A percentile compares a stretch with the other conserved stretches of the same genome.
Conservation (phyloP, 192 early-diverging fungal genomes). For the Glomus cerebriforme region DNA sequence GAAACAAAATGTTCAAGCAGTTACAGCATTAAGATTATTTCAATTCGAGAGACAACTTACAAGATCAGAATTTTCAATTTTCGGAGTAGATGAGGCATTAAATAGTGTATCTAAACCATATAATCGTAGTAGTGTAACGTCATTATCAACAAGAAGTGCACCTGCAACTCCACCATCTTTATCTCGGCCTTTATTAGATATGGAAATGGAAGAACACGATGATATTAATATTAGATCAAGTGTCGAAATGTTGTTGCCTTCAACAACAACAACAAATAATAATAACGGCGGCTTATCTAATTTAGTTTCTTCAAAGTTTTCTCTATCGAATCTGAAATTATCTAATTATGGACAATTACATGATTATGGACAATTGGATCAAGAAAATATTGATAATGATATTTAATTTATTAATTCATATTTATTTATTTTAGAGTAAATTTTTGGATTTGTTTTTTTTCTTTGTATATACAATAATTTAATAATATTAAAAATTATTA, state of each 20-base stretch:
- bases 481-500: too few species aligned
- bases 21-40: conserved; percentile 51
- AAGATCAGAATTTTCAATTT: conserved; percentile 31
- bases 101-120: conserved; percentile 26
- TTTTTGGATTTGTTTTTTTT: background rate
- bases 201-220: background rate
- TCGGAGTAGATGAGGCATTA: conserved; percentile 30
- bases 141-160: background rate
- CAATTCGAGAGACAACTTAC: conserved; percentile 48
- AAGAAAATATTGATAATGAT: background rate
- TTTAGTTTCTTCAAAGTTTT: background rate
- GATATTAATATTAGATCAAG: background rate
- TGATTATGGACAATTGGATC: background rate
- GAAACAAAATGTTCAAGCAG: conserved; percentile 52
- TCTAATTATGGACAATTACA: background rate
- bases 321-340: background rate
- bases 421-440: background rate
- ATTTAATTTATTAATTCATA: background rate
- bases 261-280: background rate
- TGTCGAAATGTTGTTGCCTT: background rate
- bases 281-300: background rate
- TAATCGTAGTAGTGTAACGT: background rate
- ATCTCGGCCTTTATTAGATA: background rate
- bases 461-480: too few species aligned
- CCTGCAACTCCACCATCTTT: conserved; percentile 3